These are phyloP conservation scores for Mallotus japonicus DNA, from an alignment of 441 rosid genomes.

Conservation along the genomic window DNA sequence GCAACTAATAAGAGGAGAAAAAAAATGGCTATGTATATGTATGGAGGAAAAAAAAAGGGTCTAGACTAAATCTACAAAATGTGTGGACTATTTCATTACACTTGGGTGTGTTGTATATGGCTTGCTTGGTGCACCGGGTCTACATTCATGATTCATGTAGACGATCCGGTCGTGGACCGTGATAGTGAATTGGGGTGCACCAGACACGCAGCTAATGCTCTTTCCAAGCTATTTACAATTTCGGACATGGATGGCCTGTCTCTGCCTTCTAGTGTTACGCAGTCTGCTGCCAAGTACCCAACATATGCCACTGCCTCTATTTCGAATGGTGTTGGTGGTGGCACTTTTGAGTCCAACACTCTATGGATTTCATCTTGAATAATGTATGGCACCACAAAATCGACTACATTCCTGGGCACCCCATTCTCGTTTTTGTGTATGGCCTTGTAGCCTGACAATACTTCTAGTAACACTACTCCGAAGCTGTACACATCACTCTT, in stretches of 20 bases:
- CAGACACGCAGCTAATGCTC: constrained; percentile 49
- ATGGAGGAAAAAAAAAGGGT: neutral
- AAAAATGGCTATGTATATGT: neutral
- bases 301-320: constrained; percentile 62
- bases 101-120: neutral
- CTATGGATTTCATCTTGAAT: constrained; percentile 60
- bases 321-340: constrained; percentile 67
- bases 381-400: constrained; percentile 57
- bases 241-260: constrained; percentile 63
- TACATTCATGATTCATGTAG: constrained; percentile 22
- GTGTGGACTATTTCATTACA: neutral
- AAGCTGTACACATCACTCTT: constrained; percentile 86
- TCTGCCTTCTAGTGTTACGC: constrained; percentile 47
- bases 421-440: constrained; percentile 63
- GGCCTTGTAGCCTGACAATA: constrained; percentile 59
- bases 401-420: constrained; percentile 59
- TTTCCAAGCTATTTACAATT: constrained; percentile 53
- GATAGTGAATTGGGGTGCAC: constrained; percentile 32
- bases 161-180: constrained; percentile 41
- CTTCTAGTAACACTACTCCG: constrained; percentile 64
- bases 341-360: constrained; percentile 53
- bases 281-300: constrained; percentile 64
- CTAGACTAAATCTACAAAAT: neutral
- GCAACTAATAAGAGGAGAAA: neutral
- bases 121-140: neutral